Base-by-base conservation (phyloP, 306 rosid species). In the Vachellia pachyceras region DNA sequence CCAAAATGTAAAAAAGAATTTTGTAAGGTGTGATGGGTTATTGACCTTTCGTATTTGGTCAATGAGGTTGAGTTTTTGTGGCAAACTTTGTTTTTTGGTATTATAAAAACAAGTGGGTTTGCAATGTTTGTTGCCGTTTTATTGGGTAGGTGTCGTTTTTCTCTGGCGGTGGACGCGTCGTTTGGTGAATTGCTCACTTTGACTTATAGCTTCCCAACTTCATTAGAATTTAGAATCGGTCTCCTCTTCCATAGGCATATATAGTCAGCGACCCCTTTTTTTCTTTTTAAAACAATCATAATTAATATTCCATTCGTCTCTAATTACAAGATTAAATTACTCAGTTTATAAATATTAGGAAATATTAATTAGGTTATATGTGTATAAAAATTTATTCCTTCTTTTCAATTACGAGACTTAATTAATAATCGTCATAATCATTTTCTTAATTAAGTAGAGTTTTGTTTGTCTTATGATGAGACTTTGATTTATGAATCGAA, bases 401-500 rank as follows among this genome's bases (percentile, higher is more conserved):
- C 7, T 49, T 49, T 49, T 5, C 7, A 15, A 15, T 5, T 49
- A 2, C 4, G n/a, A 15, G 7, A 15, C n/a, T 4, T 1, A 47
- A 15, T 14, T 14, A 14, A 14, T 47, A 17, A 49, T 14, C 15
- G 55, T 15, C 55, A 29, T 29, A 29, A 15, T 49, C n/a, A 4
- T 49, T 49, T 15, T 49, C 1, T 29, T 29, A 29, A 45, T 45
- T 3, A 35, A 39, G 11, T 47, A 1, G 20, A 44, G 35, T 52
- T n/a, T 54, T 36, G 37, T 37, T 54, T 76, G 10, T 10, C 6
- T 75, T 57, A 14, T 17, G 1, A 14, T 17, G 1, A 15, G 76
- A 66, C 66, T 54, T 72, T 52, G 64, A 42, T 83, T 73, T 45
- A 35, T 42, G 54, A 50, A 9, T 61, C 22, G 33, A 18, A 45